These are phyloP conservation scores for Laguncularia racemosa DNA, from an alignment of 345 rosid genomes.

Conservation along the genomic window DNA sequence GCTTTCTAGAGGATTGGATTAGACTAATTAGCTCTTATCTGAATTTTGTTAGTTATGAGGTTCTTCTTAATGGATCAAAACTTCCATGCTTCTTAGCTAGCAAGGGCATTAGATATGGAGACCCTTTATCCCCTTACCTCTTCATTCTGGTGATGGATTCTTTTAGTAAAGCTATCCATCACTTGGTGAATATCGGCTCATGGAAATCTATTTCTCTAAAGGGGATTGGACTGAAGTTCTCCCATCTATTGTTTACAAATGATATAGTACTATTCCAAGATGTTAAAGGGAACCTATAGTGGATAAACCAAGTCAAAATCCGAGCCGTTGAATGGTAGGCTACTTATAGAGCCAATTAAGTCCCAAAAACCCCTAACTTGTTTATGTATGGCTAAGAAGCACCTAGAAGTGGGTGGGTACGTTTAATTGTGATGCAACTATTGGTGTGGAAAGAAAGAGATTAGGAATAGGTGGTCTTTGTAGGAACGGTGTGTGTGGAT, in stretches of 20 bases:
- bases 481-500: no score
- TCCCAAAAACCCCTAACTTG: no score
- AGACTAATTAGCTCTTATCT: neutral
- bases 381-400: no score
- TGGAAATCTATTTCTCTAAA: neutral
- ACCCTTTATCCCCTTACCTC: neutral
- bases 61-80: neutral
- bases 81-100: neutral
- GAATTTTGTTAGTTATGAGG: neutral
- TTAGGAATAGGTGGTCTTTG: no score
- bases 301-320: no score
- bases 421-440: no score
- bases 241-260: constrained; percentile 7
- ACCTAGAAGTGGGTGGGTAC: no score
- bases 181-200: neutral
- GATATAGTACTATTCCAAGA: constrained; percentile 3
- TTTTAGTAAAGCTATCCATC: neutral
- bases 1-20: neutral
- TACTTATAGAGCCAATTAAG: no score
- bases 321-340: no score
- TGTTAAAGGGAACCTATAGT: no score
- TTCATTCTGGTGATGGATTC: constrained; percentile 1
- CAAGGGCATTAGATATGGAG: neutral
- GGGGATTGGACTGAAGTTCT: neutral
- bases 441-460: no score